Evolutionary conservation across 148 eudicot genomes (phyloP), one percentile per base, ranked within the genome.

Genomic region (Gaultheria prostrata): DNA sequence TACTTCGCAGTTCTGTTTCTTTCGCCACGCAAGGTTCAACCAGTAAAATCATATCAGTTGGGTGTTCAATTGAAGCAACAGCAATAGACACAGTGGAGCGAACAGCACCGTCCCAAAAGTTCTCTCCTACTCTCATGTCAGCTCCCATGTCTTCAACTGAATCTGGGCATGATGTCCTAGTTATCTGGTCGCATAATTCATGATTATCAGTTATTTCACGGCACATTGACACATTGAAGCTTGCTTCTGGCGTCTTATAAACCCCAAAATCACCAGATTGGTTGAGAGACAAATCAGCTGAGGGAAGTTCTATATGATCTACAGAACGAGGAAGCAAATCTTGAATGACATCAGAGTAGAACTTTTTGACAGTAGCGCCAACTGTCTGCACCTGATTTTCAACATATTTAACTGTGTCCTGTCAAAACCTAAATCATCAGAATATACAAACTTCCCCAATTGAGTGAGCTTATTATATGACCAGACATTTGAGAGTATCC

Each of bases 341-440:
- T 82, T 92, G 86, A 88, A 91, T 80, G 74, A 93, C 93, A 43
- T 92, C 97, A 75, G 98, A 81, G 67, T 87, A 95, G 87, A 95
- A 90, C 84, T 91, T 93, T 91, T 95, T 92, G 78, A 95, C 92
- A 86, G 85, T 89, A 45, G 86, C 87, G 83, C 97, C 94, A 56
- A 93, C 97, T 72, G 90, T 90, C 78, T 85, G 90, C 78, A 90
- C 94, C 87, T 92, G 95, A 89, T 90, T 87, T 69, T 92, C 98
- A 43, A 93, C 92, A 86, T 87, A 92, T 81, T 89, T 89, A 70
- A 91, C 89, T 13, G 98, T 91, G 81, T 93, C 98, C 98, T 95
- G 88, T 72, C 70, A 53, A 84, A 82, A 80, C 61, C 17, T 70
- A 20, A 85, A 72, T 33, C 48, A 80, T 45, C 49, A 83, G 24